Percentiles rank a stretch among this genome's conserved stretches.
These are phyloP conservation scores for Ophiostoma sp. DNA, from an alignment of 2,329 filamentous ascomycete species.

Conservation along the genomic window DNA sequence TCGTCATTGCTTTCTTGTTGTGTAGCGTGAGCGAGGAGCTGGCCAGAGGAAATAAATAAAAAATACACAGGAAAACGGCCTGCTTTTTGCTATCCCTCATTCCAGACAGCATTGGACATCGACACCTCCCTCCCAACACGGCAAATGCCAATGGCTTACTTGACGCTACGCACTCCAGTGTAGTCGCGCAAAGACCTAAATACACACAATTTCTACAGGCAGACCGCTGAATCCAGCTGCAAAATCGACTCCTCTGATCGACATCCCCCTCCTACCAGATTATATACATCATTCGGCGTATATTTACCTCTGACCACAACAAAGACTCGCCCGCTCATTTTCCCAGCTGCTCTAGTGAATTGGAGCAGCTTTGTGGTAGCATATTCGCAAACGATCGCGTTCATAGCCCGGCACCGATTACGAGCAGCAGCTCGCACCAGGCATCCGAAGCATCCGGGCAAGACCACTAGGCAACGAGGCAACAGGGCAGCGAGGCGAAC, in stretches of 20 bases:
- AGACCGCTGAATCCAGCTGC: background rate
- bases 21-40: background rate
- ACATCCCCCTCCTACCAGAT: background rate
- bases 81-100: background rate
- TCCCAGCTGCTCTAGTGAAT: background rate
- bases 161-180: background rate
- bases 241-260: background rate
- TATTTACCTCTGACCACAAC: background rate
- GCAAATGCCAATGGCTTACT: background rate
- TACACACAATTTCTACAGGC: background rate
- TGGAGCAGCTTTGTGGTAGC: background rate
- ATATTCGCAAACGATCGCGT: background rate
- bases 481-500: background rate
- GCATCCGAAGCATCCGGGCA: background rate
- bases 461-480: background rate
- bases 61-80: background rate
- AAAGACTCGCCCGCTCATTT: background rate
- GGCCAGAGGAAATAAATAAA: background rate
- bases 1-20: conserved; percentile 8
- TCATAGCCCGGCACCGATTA: background rate
- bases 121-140: background rate
- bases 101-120: background rate
- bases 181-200: background rate
- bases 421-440: background rate
- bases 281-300: background rate